phyloP scores from a whole-genome alignment of 2,329 filamentous ascomycete genomes.

The Diplodia corticola region DNA sequence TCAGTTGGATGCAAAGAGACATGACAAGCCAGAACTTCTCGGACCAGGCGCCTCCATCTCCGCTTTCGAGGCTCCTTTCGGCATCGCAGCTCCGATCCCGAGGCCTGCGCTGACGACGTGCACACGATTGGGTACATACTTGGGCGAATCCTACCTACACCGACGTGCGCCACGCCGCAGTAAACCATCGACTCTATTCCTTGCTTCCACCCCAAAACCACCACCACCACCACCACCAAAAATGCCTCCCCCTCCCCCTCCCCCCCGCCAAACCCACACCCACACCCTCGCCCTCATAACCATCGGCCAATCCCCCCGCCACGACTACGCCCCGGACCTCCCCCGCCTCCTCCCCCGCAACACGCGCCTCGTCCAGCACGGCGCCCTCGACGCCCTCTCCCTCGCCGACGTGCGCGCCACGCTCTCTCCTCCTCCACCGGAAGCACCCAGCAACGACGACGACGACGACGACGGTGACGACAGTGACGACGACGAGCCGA shows the following conservation, averaged over 20 bases:
- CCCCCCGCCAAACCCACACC: too few relatives aligned
- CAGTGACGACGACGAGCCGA: neutral
- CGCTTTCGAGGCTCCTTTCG: neutral
- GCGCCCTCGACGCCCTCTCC: conserved; percentile 10
- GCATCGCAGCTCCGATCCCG: neutral
- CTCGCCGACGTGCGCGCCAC: neutral
- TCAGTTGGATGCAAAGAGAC: neutral
- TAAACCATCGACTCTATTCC: too few relatives aligned
- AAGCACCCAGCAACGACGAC: too few relatives aligned
- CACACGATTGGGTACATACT: neutral
- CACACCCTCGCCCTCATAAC: conserved; percentile 8
- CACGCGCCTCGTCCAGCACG: neutral
- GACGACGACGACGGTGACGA: too few relatives aligned
- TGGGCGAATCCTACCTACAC: neutral
- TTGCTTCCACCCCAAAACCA: neutral
- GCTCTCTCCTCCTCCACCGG: neutral
- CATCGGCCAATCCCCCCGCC: conserved; percentile 16
- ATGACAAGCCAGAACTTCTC: neutral
- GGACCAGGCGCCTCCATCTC: neutral
- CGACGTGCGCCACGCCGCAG: too few relatives aligned
- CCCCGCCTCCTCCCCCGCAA: neutral
- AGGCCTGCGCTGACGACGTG: neutral
- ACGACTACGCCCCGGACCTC: conserved; percentile 12
- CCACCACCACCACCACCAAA: neutral
- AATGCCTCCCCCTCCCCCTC: too few relatives aligned